These are phyloP conservation scores for Heterococcus sp. DNA, from an alignment of 108 stramenopile species.

Conservation along the genomic window DNA sequence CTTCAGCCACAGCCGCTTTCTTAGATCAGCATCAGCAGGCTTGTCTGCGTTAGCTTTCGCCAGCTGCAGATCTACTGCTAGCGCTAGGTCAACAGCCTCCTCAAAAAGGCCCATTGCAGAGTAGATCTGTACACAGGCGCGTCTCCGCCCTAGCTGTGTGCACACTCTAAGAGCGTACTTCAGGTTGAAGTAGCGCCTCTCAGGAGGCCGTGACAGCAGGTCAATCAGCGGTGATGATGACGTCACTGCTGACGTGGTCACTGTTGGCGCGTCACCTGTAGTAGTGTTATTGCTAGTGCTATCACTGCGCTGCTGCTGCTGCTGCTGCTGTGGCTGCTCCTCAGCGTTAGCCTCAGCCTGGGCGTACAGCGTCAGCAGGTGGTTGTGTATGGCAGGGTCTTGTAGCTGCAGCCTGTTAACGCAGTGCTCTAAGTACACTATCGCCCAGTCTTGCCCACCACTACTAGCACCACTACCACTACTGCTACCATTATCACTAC, in stretches of 20 bases:
- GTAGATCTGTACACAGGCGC: constrained; percentile 32
- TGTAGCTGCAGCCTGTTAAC: constrained; percentile 32
- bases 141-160: constrained; percentile 10
- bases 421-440: constrained; percentile 45
- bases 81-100: constrained; percentile 45
- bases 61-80: constrained; percentile 34
- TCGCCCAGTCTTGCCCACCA: constrained; percentile 33
- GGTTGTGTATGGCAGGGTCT: constrained; percentile 40
- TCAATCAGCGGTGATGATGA: constrained; percentile 6
- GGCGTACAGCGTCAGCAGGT: constrained; percentile 41
- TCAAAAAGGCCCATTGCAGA: constrained; percentile 33
- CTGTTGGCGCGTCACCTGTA: background rate
- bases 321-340: background rate
- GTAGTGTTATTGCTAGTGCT: background rate
- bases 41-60: constrained; percentile 45
- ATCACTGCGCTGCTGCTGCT: background rate
- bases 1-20: constrained; percentile 50
- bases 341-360: constrained; percentile 10
- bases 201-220: constrained; percentile 10
- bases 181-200: constrained; percentile 19
- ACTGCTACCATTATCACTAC: background rate
- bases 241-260: background rate
- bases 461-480: background rate
- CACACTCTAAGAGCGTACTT: constrained; percentile 41
- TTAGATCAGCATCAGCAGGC: constrained; percentile 22